These are phyloP conservation scores for Theobroma grandiflorum DNA, from an alignment of 441 rosid species.

Conservation along the genomic window DNA sequence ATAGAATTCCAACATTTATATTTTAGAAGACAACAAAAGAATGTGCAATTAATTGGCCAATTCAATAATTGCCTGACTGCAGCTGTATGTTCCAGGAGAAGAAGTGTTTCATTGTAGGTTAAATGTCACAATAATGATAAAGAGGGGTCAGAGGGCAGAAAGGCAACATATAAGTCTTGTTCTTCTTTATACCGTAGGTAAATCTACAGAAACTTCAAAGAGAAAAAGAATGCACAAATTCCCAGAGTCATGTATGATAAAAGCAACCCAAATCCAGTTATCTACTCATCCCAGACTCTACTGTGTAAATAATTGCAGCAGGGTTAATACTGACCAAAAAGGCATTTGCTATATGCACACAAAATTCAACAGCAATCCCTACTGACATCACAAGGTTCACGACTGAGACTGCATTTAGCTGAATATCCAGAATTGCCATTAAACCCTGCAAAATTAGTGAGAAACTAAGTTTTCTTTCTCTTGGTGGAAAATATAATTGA, in stretches of 20 bases:
- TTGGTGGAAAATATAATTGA: constrained; percentile 23
- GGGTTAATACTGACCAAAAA: constrained; percentile 69
- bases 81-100: constrained; percentile 7
- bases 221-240: background rate
- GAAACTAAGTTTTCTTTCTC: constrained; percentile 26
- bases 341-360: constrained; percentile 95
- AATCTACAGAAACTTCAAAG: constrained; percentile 4
- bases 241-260: constrained; percentile 17
- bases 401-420: constrained; percentile 94
- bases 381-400: constrained; percentile 99
- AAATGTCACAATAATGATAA: background rate
- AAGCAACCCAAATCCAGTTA: background rate
- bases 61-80: background rate
- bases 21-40: constrained; percentile 16
- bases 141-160: background rate
- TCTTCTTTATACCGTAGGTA: background rate
- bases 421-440: constrained; percentile 90
- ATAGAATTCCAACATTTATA: constrained; percentile 2
- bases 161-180: background rate
- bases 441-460: constrained; percentile 70
- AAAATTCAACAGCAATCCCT: constrained; percentile 96
- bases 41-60: background rate
- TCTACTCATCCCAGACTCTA: constrained; percentile 5
- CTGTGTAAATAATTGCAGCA: background rate
- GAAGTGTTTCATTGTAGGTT: constrained; percentile 12